Evolutionary conservation across 1,284 basidiomycete genomes (phyloP).

Genomic region (Inonotus obliquus): DNA sequence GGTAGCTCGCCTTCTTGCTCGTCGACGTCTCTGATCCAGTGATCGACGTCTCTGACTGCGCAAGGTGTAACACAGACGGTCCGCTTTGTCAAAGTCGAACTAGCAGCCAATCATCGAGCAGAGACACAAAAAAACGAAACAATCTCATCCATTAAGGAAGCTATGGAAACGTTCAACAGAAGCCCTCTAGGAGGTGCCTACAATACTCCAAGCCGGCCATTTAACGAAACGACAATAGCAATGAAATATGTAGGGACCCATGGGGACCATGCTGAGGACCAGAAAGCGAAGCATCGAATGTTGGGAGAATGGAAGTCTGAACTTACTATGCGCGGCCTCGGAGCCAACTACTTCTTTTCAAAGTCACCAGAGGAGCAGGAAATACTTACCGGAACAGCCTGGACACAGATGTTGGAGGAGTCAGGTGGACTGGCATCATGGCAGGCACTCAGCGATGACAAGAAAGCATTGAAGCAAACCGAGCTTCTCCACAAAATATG

Average conservation of each 20-base stretch:
- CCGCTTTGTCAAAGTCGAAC: not conserved
- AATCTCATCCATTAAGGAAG: not conserved
- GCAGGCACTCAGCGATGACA: slow-evolving; percentile 16
- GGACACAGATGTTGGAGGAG: not conserved
- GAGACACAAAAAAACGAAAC: not conserved
- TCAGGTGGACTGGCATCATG: slow-evolving; percentile 6
- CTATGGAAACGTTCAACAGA: not conserved
- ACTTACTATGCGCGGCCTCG: slow-evolving; percentile 15
- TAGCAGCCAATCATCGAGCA: not conserved
- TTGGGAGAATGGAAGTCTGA: slow-evolving; percentile 22
- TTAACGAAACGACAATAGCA: not conserved
- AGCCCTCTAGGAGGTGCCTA: not conserved
- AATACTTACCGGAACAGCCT: not conserved
- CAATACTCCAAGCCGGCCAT: not conserved
- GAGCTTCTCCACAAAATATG: slow-evolving; percentile 1
- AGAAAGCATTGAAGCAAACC: slow-evolving; percentile 1
- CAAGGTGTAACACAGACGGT: too few species aligned
- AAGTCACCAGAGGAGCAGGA: not conserved
- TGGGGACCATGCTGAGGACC: slow-evolving; percentile 7
- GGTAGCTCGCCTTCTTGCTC: too few species aligned
- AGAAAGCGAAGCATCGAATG: slow-evolving; percentile 14
- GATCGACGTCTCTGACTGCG: too few species aligned
- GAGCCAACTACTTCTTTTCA: slow-evolving; percentile 9
- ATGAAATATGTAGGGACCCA: not conserved
- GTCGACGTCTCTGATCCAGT: too few species aligned